Conservation (phyloP, 768 basidiomycete genomes). For the Russula olivacea region DNA sequence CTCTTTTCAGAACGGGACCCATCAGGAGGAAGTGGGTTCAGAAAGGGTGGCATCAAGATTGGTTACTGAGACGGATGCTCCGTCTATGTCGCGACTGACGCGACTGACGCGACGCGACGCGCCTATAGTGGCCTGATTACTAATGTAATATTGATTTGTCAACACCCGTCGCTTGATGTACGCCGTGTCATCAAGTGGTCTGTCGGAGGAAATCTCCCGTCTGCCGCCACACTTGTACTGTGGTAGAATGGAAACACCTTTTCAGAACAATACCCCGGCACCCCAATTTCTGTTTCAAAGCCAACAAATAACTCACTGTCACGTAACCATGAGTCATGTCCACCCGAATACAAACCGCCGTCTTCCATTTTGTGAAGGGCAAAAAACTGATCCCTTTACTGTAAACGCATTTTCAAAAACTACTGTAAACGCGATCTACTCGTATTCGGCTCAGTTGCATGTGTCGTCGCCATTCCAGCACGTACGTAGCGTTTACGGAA, state of each 20-base stretch:
- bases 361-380: not conserved
- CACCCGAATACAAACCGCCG: not conserved
- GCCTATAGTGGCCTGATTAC: not conserved
- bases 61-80: not conserved
- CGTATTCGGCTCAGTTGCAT: not conserved
- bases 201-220: no score
- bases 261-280: no score
- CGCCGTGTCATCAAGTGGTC: no score
- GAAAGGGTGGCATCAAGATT: slow-evolving; percentile 21
- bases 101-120: slow-evolving; percentile 17
- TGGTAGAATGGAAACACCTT: not conserved
- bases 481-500: not conserved
- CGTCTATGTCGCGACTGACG: not conserved
- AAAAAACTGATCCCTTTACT: not conserved
- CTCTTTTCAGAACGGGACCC: slow-evolving; percentile 24
- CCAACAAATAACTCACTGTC: not conserved
- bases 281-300: not conserved
- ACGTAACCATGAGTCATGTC: not conserved
- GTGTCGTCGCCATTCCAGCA: not conserved
- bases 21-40: slow-evolving; percentile 10
- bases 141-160: no score
- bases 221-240: not conserved
- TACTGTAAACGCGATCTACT: not conserved
- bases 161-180: no score
- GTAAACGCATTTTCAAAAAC: not conserved